These are phyloP conservation scores for Knufia petricola DNA, from an alignment of 2,329 filamentous ascomycete species.

Conservation along the genomic window DNA sequence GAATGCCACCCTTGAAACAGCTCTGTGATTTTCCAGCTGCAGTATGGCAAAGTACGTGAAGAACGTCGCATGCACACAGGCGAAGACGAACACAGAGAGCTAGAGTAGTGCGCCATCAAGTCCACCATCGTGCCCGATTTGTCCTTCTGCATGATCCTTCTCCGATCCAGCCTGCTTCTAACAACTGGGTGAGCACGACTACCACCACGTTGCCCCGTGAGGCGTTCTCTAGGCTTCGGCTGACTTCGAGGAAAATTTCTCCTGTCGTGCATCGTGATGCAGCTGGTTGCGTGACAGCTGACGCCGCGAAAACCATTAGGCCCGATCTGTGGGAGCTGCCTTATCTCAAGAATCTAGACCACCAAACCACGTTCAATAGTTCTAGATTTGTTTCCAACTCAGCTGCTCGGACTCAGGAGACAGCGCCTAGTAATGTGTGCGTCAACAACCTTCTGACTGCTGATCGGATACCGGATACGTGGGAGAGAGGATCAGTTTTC, in stretches of 20 bases:
- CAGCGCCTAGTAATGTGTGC: background rate
- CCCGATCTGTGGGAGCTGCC: background rate
- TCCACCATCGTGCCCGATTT: too few species aligned
- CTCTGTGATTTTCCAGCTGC: background rate
- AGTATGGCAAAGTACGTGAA: background rate
- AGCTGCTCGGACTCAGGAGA: background rate
- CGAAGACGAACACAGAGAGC: background rate
- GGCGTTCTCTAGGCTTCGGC: background rate
- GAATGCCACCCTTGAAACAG: background rate
- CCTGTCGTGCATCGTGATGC: background rate
- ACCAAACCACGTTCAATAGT: background rate
- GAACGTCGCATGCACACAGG: background rate
- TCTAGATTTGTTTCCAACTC: background rate
- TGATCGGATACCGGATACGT: background rate
- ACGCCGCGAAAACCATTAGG: background rate
- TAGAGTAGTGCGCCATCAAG: slow-evolving; percentile 4
- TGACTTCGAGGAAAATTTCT: too few species aligned
- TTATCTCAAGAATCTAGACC: background rate
- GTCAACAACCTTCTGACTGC: background rate
- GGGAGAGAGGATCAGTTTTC: background rate
- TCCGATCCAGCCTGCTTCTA: background rate
- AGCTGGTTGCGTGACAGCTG: background rate
- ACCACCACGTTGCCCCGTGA: background rate
- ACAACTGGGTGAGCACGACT: background rate
- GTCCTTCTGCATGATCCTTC: background rate